Conservation (phyloP, 2,329 filamentous ascomycete genomes). For the Paraphaeosphaeria minitans region DNA sequence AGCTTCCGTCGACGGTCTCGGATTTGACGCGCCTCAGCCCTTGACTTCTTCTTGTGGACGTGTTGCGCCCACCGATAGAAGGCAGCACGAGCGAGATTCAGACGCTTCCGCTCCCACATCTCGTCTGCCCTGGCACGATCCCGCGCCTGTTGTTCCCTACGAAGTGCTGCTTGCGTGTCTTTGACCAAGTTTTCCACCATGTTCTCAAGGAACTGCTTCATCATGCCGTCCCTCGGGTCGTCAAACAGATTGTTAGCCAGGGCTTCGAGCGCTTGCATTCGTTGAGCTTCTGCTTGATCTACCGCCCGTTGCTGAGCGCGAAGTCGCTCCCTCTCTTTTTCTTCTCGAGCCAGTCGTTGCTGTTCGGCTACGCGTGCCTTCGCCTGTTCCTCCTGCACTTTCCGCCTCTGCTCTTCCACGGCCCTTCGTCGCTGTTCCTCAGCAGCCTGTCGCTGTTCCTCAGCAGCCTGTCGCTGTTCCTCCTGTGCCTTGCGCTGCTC, state of each 20-base stretch:
- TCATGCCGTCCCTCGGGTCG: slow-evolving; percentile 46
- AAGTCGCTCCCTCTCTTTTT: slow-evolving; percentile 13
- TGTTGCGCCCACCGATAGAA: slow-evolving; percentile 31
- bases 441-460: slow-evolving; percentile 6
- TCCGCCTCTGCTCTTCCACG: slow-evolving; percentile 19
- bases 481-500: slow-evolving; percentile 12
- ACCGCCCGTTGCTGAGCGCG: slow-evolving; percentile 9
- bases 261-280: slow-evolving; percentile 31
- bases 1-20: slow-evolving; percentile 33
- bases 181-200: slow-evolving; percentile 42
- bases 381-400: slow-evolving; percentile 16
- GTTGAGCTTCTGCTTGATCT: slow-evolving; percentile 15
- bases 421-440: slow-evolving; percentile 19
- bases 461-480: slow-evolving; percentile 8
- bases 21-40: slow-evolving; percentile 26
- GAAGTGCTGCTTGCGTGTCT: slow-evolving; percentile 38
- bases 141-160: slow-evolving; percentile 42
- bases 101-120: slow-evolving; percentile 22
- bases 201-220: slow-evolving; percentile 53
- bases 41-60: slow-evolving; percentile 32
- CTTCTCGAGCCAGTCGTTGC: slow-evolving; percentile 21
- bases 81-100: slow-evolving; percentile 26
- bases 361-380: slow-evolving; percentile 21
- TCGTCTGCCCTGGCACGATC: slow-evolving; percentile 24
- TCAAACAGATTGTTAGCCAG: slow-evolving; percentile 48